phyloP scores from a whole-genome alignment of 2,329 filamentous ascomycete species.

The Catunica adiposa region DNA sequence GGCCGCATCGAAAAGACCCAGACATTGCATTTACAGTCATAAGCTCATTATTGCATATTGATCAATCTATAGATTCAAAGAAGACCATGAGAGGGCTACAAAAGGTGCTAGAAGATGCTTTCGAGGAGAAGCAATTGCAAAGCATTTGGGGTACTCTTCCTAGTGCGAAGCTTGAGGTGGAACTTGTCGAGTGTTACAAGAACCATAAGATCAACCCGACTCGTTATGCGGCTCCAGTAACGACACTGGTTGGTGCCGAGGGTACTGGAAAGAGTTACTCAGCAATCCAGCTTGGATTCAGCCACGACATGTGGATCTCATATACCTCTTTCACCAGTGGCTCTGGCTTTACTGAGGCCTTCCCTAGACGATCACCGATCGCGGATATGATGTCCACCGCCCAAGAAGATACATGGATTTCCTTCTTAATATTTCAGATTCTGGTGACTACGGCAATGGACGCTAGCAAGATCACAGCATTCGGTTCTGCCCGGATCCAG shows the following conservation, averaged over 20 bases:
- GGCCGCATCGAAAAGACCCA: conserved; percentile 7
- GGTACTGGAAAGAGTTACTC: conserved; percentile 12
- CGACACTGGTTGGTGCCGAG: conserved; percentile 10
- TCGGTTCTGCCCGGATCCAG: conserved; percentile 4
- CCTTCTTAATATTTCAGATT: conserved; percentile 11
- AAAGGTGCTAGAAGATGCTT: conserved; percentile 5
- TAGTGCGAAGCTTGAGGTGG: conserved; percentile 3
- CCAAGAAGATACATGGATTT: conserved; percentile 11
- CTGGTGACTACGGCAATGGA: conserved; percentile 1
- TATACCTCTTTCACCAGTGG: conserved; percentile 8
- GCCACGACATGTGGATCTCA: conserved; percentile 10
- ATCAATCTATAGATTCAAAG: neutral
- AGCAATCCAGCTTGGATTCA: conserved; percentile 6
- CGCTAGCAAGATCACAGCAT: neutral
- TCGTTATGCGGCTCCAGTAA: conserved; percentile 9
- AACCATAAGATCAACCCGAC: conserved; percentile 11
- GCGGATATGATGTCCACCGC: conserved; percentile 9
- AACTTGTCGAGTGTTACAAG: conserved; percentile 2
- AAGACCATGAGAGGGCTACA: neutral
- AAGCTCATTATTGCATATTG: conserved; percentile 7
- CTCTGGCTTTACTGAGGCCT: neutral
- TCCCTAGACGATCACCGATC: conserved; percentile 8
- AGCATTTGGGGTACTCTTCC: conserved; percentile 12
- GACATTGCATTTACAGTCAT: conserved; percentile 6
- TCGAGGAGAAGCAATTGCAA: conserved; percentile 7